A percentile compares a stretch with the other conserved stretches of the same genome.
phyloP scores from a whole-genome alignment of 2,329 filamentous ascomycete genomes.

The Ceratocystis ficicola region DNA sequence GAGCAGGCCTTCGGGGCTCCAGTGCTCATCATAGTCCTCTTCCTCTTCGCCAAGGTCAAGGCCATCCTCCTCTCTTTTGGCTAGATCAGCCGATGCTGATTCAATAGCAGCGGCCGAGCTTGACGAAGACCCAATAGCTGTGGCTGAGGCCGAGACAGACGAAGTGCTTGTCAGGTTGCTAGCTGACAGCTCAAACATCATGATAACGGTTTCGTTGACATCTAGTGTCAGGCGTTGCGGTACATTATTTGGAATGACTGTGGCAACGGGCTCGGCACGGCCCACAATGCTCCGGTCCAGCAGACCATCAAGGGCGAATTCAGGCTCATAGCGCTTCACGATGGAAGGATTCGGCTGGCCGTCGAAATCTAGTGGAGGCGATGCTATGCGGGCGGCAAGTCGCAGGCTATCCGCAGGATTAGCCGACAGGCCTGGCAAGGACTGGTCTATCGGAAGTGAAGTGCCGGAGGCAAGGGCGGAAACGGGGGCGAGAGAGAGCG shows the following conservation, averaged over 20 bases:
- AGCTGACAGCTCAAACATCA: slow-evolving; percentile 28
- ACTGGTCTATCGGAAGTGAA: neutral
- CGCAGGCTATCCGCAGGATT: neutral
- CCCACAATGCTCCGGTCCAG: slow-evolving; percentile 54
- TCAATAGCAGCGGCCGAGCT: neutral
- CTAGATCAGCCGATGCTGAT: neutral
- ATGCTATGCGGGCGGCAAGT: slow-evolving; percentile 3
- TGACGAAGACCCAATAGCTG: neutral
- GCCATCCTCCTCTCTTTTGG: slow-evolving; percentile 14
- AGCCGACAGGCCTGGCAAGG: neutral
- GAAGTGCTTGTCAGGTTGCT: neutral
- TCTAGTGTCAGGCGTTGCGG: slow-evolving; percentile 47
- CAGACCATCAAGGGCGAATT: slow-evolving; percentile 44
- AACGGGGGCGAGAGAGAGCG: neutral
- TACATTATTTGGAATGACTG: slow-evolving; percentile 50
- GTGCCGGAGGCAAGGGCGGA: neutral
- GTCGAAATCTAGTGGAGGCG: neutral
- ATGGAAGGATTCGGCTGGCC: neutral
- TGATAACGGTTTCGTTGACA: slow-evolving; percentile 46
- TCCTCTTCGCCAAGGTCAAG: slow-evolving; percentile 20
- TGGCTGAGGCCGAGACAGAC: neutral
- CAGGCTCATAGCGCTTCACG: slow-evolving; percentile 33
- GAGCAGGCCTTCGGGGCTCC: slow-evolving; percentile 16
- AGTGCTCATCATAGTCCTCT: slow-evolving; percentile 22
- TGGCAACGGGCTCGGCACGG: slow-evolving; percentile 42